Percentiles rank a stretch among this genome's conserved stretches.
Conservation (phyloP, 371 early-diverging fungal genomes). For the Nematocida minor region DNA sequence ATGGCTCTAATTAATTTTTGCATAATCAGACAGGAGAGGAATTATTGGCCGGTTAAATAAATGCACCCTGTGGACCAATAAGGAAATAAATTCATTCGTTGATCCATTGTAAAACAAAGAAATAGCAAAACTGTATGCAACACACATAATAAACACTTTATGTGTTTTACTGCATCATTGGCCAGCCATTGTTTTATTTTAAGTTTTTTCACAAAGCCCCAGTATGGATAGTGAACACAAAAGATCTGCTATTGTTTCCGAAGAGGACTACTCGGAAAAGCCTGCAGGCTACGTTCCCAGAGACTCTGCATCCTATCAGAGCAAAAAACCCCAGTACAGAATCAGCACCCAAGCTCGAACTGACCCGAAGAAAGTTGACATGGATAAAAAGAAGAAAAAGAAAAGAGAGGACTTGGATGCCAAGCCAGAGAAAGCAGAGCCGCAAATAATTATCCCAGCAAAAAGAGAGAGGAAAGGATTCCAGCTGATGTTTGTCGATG, state of each 20-base stretch:
- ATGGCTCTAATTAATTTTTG: no score
- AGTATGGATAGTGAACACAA: conserved; percentile 46
- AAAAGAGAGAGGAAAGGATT: conserved; percentile 20
- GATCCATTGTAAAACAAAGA: not conserved
- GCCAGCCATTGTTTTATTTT: conserved; percentile 31
- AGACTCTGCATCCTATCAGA: not conserved
- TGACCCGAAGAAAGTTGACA: not conserved
- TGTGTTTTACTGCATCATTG: not conserved
- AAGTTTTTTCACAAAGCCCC: conserved; percentile 43
- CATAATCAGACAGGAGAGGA: no score
- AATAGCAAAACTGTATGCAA: not conserved
- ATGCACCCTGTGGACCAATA: no score
- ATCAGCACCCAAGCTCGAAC: not conserved
- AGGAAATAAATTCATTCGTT: no score
- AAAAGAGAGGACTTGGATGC: not conserved
- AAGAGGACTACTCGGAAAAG: not conserved
- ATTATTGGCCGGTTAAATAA: no score
- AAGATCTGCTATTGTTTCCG: conserved; percentile 12
- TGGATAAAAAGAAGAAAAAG: conserved; percentile 19
- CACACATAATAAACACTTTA: not conserved
- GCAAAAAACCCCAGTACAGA: not conserved
- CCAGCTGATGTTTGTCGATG: not conserved
- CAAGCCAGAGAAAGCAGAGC: not conserved
- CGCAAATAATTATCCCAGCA: not conserved
- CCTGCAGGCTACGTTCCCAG: not conserved